These are phyloP conservation scores for Candida ponderosae DNA, from an alignment of 805 yeast species.

Conservation along the genomic window DNA sequence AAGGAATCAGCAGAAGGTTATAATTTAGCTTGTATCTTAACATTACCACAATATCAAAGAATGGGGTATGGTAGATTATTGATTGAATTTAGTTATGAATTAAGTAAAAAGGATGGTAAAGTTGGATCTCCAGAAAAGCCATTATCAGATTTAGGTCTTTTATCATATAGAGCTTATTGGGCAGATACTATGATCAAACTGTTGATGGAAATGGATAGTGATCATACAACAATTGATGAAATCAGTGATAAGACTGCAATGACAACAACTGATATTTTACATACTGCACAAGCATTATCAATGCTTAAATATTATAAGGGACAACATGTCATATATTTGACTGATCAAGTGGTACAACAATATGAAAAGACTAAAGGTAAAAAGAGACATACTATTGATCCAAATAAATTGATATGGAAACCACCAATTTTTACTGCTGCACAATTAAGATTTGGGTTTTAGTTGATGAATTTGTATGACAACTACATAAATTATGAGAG, in stretches of 20 bases:
- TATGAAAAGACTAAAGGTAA: slow-evolving; percentile 43
- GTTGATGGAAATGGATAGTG: slow-evolving; percentile 18
- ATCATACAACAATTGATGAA: slow-evolving; percentile 58
- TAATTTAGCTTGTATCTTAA: slow-evolving; percentile 85
- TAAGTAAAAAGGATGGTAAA: slow-evolving; percentile 67
- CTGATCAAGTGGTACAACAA: slow-evolving; percentile 30
- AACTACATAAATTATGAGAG: too few relatives aligned
- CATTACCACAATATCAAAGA: slow-evolving; percentile 81
- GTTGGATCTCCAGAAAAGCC: slow-evolving; percentile 96
- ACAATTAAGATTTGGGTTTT: slow-evolving; percentile 81
- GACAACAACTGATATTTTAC: slow-evolving; percentile 81
- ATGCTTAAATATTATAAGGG: slow-evolving; percentile 91
- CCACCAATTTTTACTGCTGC: slow-evolving; percentile 68
- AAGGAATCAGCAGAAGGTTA: slow-evolving; percentile 63
- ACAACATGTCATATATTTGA: slow-evolving; percentile 69
- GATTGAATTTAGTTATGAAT: slow-evolving; percentile 81
- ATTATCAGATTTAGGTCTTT: slow-evolving; percentile 73
- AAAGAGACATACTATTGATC: slow-evolving; percentile 42
- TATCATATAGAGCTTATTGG: slow-evolving; percentile 89
- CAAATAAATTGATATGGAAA: slow-evolving; percentile 62
- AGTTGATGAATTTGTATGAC: too few relatives aligned
- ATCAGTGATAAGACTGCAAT: slow-evolving; percentile 57
- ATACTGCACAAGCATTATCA: slow-evolving; percentile 85
- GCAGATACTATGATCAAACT: slow-evolving; percentile 48
- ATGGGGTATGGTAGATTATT: slow-evolving; percentile 84